These are phyloP conservation scores for Globisporangium heterothallicum DNA, from an alignment of 352 stramenopile genomes.

Conservation along the genomic window DNA sequence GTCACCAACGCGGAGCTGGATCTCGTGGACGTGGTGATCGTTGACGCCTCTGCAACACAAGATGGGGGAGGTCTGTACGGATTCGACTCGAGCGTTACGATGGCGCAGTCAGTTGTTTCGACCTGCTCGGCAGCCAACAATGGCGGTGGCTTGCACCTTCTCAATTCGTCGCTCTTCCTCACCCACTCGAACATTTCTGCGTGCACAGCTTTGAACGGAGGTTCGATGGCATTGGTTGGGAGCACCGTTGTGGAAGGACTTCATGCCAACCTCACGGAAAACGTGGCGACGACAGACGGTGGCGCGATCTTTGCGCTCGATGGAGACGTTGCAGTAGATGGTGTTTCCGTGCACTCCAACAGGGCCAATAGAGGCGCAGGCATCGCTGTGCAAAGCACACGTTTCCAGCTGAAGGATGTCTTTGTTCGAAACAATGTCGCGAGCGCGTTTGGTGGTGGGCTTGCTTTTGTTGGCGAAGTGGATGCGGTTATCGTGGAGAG, in stretches of 20 bases:
- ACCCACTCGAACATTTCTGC: conserved; percentile 7
- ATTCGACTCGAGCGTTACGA: conserved; percentile 11
- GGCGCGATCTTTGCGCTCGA: conserved; percentile 3
- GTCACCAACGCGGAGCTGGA: conserved; percentile 14
- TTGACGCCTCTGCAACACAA: conserved; percentile 7
- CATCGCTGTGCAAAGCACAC: background rate
- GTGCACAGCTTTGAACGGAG: conserved; percentile 4
- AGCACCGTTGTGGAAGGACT: conserved; percentile 7
- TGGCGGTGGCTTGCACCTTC: conserved; percentile 24
- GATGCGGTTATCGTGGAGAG: background rate
- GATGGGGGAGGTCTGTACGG: conserved; percentile 29
- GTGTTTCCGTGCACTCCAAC: background rate
- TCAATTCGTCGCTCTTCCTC: conserved; percentile 7
- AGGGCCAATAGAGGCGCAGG: conserved; percentile 6
- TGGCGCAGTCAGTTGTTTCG: conserved; percentile 20
- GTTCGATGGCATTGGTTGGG: conserved; percentile 1
- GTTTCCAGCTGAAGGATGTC: background rate
- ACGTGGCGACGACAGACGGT: conserved; percentile 7
- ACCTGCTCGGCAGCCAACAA: conserved; percentile 14
- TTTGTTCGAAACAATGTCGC: conserved; percentile 2
- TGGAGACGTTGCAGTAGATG: background rate
- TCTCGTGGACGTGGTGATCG: conserved; percentile 22
- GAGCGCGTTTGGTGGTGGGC: background rate
- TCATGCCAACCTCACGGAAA: conserved; percentile 5
- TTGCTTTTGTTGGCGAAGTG: conserved; percentile 2